A percentile compares a stretch with the other conserved stretches of the same genome.
Conservation (phyloP, 2,329 filamentous ascomycete genomes). For the Hirsutella rhossiliensis region DNA sequence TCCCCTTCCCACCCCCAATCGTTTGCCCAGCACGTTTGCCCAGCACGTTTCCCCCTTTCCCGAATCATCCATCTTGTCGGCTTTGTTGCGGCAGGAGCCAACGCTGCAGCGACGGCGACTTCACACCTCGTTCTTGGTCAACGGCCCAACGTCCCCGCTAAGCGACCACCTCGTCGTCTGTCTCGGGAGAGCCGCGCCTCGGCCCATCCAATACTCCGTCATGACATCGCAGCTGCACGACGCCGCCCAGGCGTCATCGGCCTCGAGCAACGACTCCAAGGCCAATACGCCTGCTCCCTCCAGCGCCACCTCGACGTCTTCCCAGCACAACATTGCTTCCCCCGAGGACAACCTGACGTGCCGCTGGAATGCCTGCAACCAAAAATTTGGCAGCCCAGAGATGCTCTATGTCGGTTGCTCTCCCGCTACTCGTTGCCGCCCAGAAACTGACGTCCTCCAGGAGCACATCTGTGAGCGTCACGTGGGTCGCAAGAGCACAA, state of each 20-base stretch:
- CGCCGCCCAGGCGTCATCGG: conserved; percentile 7
- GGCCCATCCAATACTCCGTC: not conserved
- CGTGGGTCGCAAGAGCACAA: conserved; percentile 97
- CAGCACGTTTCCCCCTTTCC: not conserved
- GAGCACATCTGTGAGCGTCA: conserved; percentile 98
- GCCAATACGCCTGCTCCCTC: conserved; percentile 40
- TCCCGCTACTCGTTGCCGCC: too few species aligned
- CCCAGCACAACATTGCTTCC: conserved; percentile 22
- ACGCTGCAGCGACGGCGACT: too few species aligned
- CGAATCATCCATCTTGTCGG: too few species aligned
- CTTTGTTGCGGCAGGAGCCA: too few species aligned
- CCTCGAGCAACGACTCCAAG: conserved; percentile 30
- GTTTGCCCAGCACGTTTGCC: too few species aligned
- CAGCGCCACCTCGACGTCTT: conserved; percentile 34
- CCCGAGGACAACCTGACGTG: conserved; percentile 45
- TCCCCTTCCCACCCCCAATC: not conserved
- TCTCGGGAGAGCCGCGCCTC: too few species aligned
- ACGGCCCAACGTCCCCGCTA: too few species aligned
- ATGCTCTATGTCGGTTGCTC: conserved; percentile 41
- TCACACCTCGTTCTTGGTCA: too few species aligned
- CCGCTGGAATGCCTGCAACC: conserved; percentile 47
- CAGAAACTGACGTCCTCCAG: conserved; percentile 29
- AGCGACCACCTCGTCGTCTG: too few species aligned
- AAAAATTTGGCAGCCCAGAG: conserved; percentile 46
- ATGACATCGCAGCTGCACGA: conserved; percentile 22